Conservation (phyloP, 2,329 filamentous ascomycete species). For the Neonectria magnoliae region DNA sequence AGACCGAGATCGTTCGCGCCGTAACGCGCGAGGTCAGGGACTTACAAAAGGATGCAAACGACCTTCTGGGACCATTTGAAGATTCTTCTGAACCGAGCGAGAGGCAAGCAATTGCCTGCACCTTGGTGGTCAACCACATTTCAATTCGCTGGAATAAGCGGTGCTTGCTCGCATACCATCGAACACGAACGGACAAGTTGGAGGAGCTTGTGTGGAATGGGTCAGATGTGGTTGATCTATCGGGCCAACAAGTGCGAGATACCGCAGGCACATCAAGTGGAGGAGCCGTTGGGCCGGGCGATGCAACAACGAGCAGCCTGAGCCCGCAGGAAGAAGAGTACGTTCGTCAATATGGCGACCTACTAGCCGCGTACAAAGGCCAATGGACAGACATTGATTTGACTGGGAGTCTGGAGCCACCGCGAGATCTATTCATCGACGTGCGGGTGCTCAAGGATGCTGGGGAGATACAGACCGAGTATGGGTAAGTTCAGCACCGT, state of each 20-base stretch:
- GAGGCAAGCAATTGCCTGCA: constrained; percentile 86
- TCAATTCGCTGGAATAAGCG: constrained; percentile 97
- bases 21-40: constrained; percentile 93
- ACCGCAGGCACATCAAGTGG: constrained; percentile 46
- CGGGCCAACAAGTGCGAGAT: constrained; percentile 64
- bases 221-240: constrained; percentile 80
- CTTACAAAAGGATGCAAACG: constrained; percentile 84
- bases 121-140: constrained; percentile 90
- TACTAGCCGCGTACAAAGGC: constrained; percentile 95
- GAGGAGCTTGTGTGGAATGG: constrained; percentile 96
- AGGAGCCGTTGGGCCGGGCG: constrained; percentile 51
- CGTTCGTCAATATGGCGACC: constrained; percentile 87
- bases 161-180: constrained; percentile 93
- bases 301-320: constrained; percentile 75
- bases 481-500: constrained; percentile 74
- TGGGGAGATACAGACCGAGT: constrained; percentile 98
- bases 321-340: constrained; percentile 98
- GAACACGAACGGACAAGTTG: constrained; percentile 87
- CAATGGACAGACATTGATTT: constrained; percentile 98
- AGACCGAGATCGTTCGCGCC: constrained; percentile 87
- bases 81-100: constrained; percentile 86
- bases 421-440: constrained; percentile 96
- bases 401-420: constrained; percentile 91
- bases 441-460: constrained; percentile 96
- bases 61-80: constrained; percentile 83